These are phyloP conservation scores for Capsella rubella DNA, from an alignment of 441 rosid species.

Conservation along the genomic window DNA sequence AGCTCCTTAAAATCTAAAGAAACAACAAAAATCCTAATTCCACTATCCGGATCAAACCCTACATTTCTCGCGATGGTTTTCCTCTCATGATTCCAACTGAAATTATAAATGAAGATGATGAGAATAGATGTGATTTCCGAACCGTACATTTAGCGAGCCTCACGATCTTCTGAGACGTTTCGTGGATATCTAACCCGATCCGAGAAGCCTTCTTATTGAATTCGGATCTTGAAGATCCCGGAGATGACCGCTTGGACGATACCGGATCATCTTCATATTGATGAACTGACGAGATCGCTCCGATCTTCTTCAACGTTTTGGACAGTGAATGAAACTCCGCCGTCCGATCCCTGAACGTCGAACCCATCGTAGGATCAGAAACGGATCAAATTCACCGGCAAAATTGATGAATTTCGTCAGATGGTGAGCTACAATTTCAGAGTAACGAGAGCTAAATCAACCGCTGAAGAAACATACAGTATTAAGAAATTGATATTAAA, in stretches of 20 bases:
- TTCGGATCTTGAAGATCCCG: slow-evolving; percentile 69
- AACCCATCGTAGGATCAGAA: slow-evolving; percentile 51
- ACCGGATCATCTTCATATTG: slow-evolving; percentile 37
- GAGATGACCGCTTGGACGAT: slow-evolving; percentile 46
- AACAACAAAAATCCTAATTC: not conserved
- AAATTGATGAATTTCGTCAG: slow-evolving; percentile 16
- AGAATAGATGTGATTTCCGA: slow-evolving; percentile 11
- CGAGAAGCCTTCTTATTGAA: slow-evolving; percentile 79
- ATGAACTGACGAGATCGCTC: slow-evolving; percentile 51
- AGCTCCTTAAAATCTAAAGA: slow-evolving; percentile 1
- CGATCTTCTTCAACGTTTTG: slow-evolving; percentile 70
- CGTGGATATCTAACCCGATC: slow-evolving; percentile 75
- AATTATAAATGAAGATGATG: slow-evolving; percentile 6
- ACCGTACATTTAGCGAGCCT: slow-evolving; percentile 74
- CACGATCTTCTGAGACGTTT: slow-evolving; percentile 74
- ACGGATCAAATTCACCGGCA: slow-evolving; percentile 8
- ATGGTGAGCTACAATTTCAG: slow-evolving; percentile 28
- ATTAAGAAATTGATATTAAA: not conserved
- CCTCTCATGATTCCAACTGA: not conserved
- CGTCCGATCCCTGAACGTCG: slow-evolving; percentile 78
- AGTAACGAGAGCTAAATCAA: slow-evolving; percentile 3
- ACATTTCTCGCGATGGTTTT: slow-evolving; percentile 7
- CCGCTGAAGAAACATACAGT: not conserved
- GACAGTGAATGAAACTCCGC: slow-evolving; percentile 80
- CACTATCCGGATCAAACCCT: not conserved